Base-by-base conservation (phyloP, 495 filamentous ascomycete genomes). In the Pseudevernia furfuracea region DNA sequence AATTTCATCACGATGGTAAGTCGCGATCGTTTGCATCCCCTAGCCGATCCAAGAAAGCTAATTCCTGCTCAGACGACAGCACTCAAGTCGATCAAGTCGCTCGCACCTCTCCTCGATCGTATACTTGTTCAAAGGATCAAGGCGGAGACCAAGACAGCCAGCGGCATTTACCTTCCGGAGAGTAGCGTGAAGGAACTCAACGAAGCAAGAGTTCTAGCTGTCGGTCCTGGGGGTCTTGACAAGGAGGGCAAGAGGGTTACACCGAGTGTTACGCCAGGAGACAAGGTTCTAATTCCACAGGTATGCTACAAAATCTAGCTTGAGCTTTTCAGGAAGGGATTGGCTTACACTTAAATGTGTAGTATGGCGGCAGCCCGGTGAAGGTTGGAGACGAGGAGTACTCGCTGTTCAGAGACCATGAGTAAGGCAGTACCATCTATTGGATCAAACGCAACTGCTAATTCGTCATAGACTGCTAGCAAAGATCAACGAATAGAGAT, bases 311-410 rank as follows among this genome's bases (percentile, higher is more conserved):
- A 30, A 17, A 19, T 67, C 19, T 6, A 52, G 55, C 8, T 39
- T 32, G 60, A 10, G 49, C 28, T 59, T 59, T 56, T 17, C 8
- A 25, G 14, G 57, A 60, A 53, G 30, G 41, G 10, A 41, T 11
- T 58, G 58, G 71, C 75, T 80, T 70, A 80, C 71, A 58, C 34
- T 61, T 46, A 38, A 38, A 21, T 48, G 30, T 68, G 66, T 68
- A 98, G 94, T 99, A 89, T 73, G 94, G 94, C 76, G 94, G 94
- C 63, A 92, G 88, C 74, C 88, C 95, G 61, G 84, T 99, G 76
- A 97, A 97, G 85, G 91, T 97, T 70, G 93, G 93, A 67, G 92
- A 97, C 67, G 90, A 97, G 67, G 94, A 97, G 81, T 97, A 85
- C 79, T 86, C 87, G 66, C 87, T 99, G 63, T 99, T 95, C 87